Conservation (phyloP, 192 early-diverging fungal species). For the Backusella parvicylindrica region DNA sequence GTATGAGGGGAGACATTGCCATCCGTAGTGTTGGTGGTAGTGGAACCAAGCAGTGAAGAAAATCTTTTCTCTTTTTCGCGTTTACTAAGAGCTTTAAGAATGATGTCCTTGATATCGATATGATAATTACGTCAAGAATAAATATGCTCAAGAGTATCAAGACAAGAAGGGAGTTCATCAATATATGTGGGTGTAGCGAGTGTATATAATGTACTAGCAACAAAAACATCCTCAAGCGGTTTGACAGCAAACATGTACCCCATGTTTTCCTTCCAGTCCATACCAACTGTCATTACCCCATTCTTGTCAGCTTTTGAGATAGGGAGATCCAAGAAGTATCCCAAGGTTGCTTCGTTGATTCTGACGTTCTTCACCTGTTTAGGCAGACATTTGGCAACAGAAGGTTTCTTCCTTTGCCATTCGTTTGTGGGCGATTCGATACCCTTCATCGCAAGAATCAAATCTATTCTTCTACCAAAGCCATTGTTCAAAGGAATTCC, state of each 20-base stretch:
- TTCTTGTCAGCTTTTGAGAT: background rate
- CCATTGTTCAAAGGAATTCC: background rate
- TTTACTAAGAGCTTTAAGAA: background rate
- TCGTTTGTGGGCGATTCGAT: background rate
- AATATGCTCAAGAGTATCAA: background rate
- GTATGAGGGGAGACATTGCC: background rate
- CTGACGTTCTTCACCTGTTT: slow-evolving; percentile 11
- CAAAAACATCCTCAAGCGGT: background rate
- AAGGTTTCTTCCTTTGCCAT: background rate
- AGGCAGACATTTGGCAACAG: background rate
- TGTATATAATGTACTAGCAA: background rate
- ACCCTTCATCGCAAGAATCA: background rate
- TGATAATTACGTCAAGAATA: background rate
- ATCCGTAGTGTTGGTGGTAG: background rate
- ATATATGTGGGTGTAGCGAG: background rate
- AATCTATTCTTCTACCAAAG: slow-evolving; percentile 6
- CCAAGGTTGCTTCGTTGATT: slow-evolving; percentile 4
- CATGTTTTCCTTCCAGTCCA: background rate
- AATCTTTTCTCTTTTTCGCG: background rate
- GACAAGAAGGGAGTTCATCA: background rate
- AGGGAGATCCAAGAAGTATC: background rate
- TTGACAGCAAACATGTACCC: slow-evolving; percentile 6
- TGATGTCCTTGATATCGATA: background rate
- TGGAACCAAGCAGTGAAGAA: background rate
- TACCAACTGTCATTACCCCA: slow-evolving; percentile 2